Evolutionary conservation across 2,329 filamentous ascomycete species (phyloP), one percentile per base, ranked within the genome.

Genomic region (Fusarium paranaense): DNA sequence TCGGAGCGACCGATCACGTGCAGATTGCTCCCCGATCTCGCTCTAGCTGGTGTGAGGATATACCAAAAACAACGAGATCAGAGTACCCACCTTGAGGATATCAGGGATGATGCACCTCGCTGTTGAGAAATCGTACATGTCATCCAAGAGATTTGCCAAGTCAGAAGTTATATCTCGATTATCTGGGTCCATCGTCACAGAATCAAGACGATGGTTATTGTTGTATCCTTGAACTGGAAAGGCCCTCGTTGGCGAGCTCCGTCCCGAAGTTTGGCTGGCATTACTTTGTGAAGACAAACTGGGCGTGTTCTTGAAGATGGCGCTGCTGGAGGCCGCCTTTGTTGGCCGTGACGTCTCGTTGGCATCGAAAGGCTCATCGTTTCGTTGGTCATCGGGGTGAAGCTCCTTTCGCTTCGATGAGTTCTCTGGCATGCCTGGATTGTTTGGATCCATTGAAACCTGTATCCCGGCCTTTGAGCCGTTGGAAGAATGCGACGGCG

Each of bases 81-180:
- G 38, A 42, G 33, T 16, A 57, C 61, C 35, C 27, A 33, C 52
- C 40, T 65, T 50, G 22, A 65, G 38, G 10, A 16, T 35, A 30
- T 59, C 62, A 14, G 62, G 62, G 18, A 65, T 59, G 18, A 65
- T 65, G 18, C 20, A 22, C 30, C 47, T 59, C 11, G 27, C 38
- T 47, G 30, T 38, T 10, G 52, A 50, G 20, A 59, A 47, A 20
- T 65, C 62, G 20, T 50, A 59, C 62, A 65, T 65, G 13, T 65
- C 62, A 30, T 30, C 45, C 32, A 65, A 13, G 18, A 65, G 40
- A n/a, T 59, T n/a, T 32, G 32, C 32, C 54, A 65, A 50, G n/a
- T 33, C 52, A 8, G 7, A 30, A 30, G 54, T 54, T 40, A 65
- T 50, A 11, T 27, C 27, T 4, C 37, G 20, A 38, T 65, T 58